Percentiles rank a stretch among this genome's conserved stretches.
Evolutionary conservation across 352 stramenopile genomes (phyloP).

Genomic region (Peronospora farinosa): DNA sequence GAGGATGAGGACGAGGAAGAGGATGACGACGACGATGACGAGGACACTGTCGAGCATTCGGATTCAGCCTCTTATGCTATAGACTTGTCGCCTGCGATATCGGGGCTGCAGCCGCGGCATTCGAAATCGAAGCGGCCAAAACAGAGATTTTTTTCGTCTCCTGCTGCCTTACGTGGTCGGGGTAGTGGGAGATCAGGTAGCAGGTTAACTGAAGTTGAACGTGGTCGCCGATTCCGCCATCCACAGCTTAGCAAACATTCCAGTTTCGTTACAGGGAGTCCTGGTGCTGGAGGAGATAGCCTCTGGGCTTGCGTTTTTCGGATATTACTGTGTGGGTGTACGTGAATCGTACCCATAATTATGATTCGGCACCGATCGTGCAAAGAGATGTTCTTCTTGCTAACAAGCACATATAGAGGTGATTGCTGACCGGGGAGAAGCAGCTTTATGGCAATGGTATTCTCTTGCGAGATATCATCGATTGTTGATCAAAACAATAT

Average conservation of each 20-base stretch:
- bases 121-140: constrained; percentile 15
- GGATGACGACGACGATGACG: constrained; percentile 24
- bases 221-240: constrained; percentile 15
- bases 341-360: not conserved
- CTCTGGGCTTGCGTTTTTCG: constrained; percentile 25
- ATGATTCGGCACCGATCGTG: too few species aligned
- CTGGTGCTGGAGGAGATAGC: constrained; percentile 7
- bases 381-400: too few species aligned
- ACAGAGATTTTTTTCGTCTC: constrained; percentile 11
- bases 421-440: too few species aligned
- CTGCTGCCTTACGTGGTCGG: constrained; percentile 10
- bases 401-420: too few species aligned
- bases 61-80: constrained; percentile 29
- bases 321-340: constrained; percentile 27
- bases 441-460: too few species aligned
- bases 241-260: constrained; percentile 21
- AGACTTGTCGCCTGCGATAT: constrained; percentile 23
- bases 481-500: too few species aligned
- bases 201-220: constrained; percentile 14
- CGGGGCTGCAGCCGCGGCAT: constrained; percentile 18
- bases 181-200: constrained; percentile 8
- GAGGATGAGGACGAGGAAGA: constrained; percentile 28
- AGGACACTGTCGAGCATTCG: constrained; percentile 16
- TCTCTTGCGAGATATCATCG: too few species aligned
- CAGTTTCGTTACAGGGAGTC: constrained; percentile 8